These are phyloP conservation scores for Yarrowia porcina DNA, from an alignment of 805 yeast genomes.

Conservation along the genomic window DNA sequence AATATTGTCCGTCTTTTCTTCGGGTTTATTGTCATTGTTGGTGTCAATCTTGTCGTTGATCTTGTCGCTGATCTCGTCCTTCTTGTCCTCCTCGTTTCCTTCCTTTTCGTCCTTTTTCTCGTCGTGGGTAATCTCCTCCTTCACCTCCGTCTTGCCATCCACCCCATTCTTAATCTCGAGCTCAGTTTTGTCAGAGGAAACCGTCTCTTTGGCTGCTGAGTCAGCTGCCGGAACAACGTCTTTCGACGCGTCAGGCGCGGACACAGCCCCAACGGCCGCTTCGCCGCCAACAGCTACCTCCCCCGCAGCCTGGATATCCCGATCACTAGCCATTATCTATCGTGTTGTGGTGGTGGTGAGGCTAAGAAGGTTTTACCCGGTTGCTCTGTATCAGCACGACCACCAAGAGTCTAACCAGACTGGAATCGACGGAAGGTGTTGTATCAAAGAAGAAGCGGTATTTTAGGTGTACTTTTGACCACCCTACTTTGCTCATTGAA, in stretches of 20 bases:
- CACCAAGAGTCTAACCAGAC: too few species aligned
- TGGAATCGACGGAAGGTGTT: too few species aligned
- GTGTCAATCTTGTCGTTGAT: background rate
- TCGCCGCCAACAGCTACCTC: background rate
- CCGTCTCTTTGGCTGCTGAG: background rate
- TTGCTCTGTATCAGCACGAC: slow-evolving; percentile 23
- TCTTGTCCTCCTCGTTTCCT: background rate
- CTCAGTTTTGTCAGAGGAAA: background rate
- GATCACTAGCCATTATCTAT: slow-evolving; percentile 17
- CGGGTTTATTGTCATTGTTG: background rate
- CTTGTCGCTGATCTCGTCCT: background rate
- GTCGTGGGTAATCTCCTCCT: background rate
- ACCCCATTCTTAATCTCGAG: background rate
- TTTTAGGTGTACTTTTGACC: too few species aligned
- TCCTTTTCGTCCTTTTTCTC: background rate
- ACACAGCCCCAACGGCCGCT: background rate
- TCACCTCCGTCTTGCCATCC: background rate
- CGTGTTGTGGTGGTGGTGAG: slow-evolving; percentile 26
- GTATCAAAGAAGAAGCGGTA: too few species aligned
- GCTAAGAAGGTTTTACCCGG: slow-evolving; percentile 25
- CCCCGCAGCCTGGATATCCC: background rate
- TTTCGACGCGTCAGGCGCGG: background rate
- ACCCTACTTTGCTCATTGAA: too few species aligned
- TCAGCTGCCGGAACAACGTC: background rate
- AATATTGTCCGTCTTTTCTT: background rate